Evolutionary conservation across 2,329 filamentous ascomycete genomes (phyloP), one percentile per base, ranked within the genome.

Genomic region (Aspergillus sp.): DNA sequence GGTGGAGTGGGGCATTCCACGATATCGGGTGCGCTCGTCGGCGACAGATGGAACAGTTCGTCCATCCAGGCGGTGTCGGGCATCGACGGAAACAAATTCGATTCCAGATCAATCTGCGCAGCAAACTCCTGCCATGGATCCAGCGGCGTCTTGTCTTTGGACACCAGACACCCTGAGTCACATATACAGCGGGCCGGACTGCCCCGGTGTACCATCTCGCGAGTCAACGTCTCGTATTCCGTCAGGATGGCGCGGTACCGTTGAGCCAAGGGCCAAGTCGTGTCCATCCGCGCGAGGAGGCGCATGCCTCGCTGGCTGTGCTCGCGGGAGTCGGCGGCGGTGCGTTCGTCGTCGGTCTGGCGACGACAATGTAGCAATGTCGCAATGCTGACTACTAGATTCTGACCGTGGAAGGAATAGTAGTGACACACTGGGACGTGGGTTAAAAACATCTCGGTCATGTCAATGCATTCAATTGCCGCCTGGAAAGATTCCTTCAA

Each of bases 41-140:
- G 40, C n/a, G 40, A 42, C 40, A 42, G 40, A 42, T 36, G 38
- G 20, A 43, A 52, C 17, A 52, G 38, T 16, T 32, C 50, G 17
- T 47, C 38, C 50, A 52, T 45, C 50, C 45, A 48, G 4, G 20
- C 19, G 16, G 50, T 17, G 22, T 52, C 50, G 1, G 45, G 45
- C 38, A 52, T 52, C 9, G 50, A 52, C 4, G 45, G 44, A 33
- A 52, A 45, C 8, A 36, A 10, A 16, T 43, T 36, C 22, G 44
- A 40, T 17, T 43, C 50, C 13, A 52, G 26, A 19, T 47, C 50
- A 7, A 43, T 44, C 14, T 47, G 38, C 1, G 36, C 35, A 4
- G 47, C 40, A 22, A 47, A 47, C 20, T 47, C 38, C 4, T 22
- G 24, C 50, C 50, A 45, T 4, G 49, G 38, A 14, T 52, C 50